These are phyloP conservation scores for Neohortaea acidophila DNA, from an alignment of 495 filamentous ascomycete species.

Conservation along the genomic window DNA sequence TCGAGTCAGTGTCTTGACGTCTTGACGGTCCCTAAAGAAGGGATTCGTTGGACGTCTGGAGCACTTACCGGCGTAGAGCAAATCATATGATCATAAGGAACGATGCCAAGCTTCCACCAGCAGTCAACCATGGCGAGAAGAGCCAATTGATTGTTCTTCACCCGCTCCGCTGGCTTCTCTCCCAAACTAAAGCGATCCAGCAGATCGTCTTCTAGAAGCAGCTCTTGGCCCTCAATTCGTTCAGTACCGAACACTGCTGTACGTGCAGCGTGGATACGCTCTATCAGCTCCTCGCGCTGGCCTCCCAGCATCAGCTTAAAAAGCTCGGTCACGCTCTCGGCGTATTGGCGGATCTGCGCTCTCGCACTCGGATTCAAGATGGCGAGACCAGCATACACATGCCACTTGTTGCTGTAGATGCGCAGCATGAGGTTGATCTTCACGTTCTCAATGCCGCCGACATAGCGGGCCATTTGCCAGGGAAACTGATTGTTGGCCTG, in stretches of 20 bases:
- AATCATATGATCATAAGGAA: constrained; percentile 98
- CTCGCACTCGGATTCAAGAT: constrained; percentile 89
- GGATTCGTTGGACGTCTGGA: too few species aligned
- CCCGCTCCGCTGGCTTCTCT: constrained; percentile 44
- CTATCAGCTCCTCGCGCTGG: constrained; percentile 59
- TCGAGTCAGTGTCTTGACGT: too few species aligned
- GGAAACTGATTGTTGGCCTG: constrained; percentile 83
- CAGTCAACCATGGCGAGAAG: constrained; percentile 98
- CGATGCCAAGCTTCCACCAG: constrained; percentile 83
- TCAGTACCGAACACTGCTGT: constrained; percentile 56
- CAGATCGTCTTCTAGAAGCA: constrained; percentile 65
- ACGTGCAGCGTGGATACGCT: constrained; percentile 62
- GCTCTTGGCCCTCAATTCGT: constrained; percentile 33
- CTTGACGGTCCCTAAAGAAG: too few species aligned
- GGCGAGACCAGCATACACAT: constrained; percentile 93
- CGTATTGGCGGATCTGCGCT: constrained; percentile 86
- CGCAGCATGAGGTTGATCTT: constrained; percentile 96
- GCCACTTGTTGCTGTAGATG: constrained; percentile 98
- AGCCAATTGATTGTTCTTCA: constrained; percentile 82
- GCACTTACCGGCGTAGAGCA: constrained; percentile 77
- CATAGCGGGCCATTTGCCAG: constrained; percentile 84
- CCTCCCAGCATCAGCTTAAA: constrained; percentile 93
- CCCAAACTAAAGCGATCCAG: constrained; percentile 77
- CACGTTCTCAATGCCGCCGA: constrained; percentile 95
- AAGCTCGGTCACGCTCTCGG: constrained; percentile 77